Conservation (phyloP, 352 stramenopile species). For the Pythium dissotocum region DNA sequence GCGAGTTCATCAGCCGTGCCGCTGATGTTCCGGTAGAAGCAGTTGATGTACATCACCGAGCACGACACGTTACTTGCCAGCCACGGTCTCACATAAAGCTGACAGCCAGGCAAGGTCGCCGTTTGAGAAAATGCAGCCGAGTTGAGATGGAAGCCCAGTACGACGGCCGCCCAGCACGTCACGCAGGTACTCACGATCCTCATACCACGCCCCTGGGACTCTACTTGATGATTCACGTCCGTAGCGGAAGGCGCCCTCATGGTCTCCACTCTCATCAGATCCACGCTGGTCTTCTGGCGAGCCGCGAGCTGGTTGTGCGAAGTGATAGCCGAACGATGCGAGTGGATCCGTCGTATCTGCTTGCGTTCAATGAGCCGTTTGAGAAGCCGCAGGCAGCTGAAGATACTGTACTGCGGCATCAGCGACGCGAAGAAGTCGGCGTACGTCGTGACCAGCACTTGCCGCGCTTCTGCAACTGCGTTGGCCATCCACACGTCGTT, state of each 20-base stretch:
- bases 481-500: conserved; percentile 21
- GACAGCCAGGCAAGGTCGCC: neutral
- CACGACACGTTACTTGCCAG: conserved; percentile 15
- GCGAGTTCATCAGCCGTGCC: conserved; percentile 4
- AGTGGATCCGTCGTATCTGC: neutral
- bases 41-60: conserved; percentile 28
- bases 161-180: neutral
- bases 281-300: neutral
- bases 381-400: conserved; percentile 14
- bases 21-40: conserved; percentile 8
- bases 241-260: neutral
- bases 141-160: neutral
- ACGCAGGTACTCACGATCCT: neutral
- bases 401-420: conserved; percentile 19
- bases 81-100: conserved; percentile 13
- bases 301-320: neutral
- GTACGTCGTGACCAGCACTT: conserved; percentile 20
- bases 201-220: neutral
- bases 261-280: neutral
- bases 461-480: conserved; percentile 8
- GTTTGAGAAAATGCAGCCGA: neutral
- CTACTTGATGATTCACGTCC: neutral
- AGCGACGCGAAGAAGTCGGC: conserved; percentile 14
- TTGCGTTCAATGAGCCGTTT: conserved; percentile 9
- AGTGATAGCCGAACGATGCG: neutral